Evolutionary conservation across 768 basidiomycete genomes (phyloP).

Genomic region (Mycena galopus): DNA sequence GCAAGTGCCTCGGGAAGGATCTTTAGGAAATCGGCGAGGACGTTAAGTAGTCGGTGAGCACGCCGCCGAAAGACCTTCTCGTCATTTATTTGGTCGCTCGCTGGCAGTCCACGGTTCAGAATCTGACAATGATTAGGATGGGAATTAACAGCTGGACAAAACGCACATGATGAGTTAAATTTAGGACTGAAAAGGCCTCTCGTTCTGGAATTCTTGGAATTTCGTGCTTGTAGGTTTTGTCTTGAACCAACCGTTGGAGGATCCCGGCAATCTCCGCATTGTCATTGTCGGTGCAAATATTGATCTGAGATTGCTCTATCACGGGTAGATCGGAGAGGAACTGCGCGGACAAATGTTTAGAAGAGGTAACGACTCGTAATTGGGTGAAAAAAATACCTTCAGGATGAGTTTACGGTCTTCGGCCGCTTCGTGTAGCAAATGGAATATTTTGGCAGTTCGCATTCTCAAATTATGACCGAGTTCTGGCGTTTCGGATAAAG

Average conservation of each 20-base stretch:
- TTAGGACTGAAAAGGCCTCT: neutral
- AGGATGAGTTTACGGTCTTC: neutral
- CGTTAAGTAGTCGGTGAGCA: neutral
- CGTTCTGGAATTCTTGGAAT: neutral
- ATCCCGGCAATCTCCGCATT: neutral
- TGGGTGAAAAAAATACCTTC: neutral
- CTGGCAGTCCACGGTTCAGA: neutral
- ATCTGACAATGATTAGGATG: neutral
- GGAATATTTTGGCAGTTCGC: neutral
- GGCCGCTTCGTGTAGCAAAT: neutral
- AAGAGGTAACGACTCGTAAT: neutral
- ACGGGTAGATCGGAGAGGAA: constrained; percentile 3
- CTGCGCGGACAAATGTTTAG: neutral
- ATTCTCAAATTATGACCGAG: neutral
- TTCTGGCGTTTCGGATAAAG: neutral
- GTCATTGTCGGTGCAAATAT: neutral
- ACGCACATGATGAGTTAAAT: neutral
- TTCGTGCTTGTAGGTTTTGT: neutral
- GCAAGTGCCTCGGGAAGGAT: neutral
- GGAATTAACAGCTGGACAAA: neutral
- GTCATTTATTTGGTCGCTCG: neutral
- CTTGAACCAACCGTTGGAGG: neutral
- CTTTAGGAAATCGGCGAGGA: neutral
- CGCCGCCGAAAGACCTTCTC: neutral
- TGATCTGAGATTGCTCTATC: neutral